A percentile compares a stretch with the other conserved stretches of the same genome.
These are phyloP conservation scores for Tripterygium wilfordii DNA, from an alignment of 177 flowering plant species.

Conservation along the genomic window DNA sequence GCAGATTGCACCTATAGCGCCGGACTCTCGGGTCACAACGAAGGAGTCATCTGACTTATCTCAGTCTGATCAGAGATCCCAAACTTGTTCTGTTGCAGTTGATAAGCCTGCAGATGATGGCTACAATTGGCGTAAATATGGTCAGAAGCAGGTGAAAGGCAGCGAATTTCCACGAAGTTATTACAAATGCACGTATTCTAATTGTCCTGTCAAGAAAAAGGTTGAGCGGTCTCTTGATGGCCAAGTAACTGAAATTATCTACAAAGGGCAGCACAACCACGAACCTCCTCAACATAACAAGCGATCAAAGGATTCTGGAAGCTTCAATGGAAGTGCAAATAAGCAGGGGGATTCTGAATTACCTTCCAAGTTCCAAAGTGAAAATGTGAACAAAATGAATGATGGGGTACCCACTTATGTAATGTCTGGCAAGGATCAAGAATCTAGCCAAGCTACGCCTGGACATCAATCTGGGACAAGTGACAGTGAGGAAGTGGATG, in stretches of 20 bases:
- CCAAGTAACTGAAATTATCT: slow-evolving; percentile 60
- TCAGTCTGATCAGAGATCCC: slow-evolving; percentile 31
- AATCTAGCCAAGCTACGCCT: slow-evolving; percentile 33
- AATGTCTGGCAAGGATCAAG: slow-evolving; percentile 44
- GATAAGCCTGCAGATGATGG: slow-evolving; percentile 64
- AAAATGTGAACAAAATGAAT: slow-evolving; percentile 14
- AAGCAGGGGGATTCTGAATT: slow-evolving; percentile 20
- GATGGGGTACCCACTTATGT: no score
- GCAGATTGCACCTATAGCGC: slow-evolving; percentile 14
- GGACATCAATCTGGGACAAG: slow-evolving; percentile 39
- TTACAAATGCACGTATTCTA: slow-evolving; percentile 54
- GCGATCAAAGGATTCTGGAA: slow-evolving; percentile 37
- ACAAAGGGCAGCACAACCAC: slow-evolving; percentile 66
- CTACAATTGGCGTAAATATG: slow-evolving; percentile 71
- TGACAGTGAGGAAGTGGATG: slow-evolving; percentile 49
- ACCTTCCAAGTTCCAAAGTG: slow-evolving; percentile 16
- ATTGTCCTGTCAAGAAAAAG: slow-evolving; percentile 63
- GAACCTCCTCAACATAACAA: slow-evolving; percentile 39
- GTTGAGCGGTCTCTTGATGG: slow-evolving; percentile 63
- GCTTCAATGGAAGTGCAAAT: slow-evolving; percentile 15
- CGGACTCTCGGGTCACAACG: slow-evolving; percentile 8
- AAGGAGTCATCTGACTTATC: slow-evolving; percentile 28
- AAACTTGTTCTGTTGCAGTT: slow-evolving; percentile 22
- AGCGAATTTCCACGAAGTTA: slow-evolving; percentile 64
- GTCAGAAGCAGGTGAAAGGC: slow-evolving; percentile 69